Percentiles rank a stretch among this genome's conserved stretches.
These are phyloP conservation scores for Neofusicoccum kwambonambiense DNA, from an alignment of 2,329 filamentous ascomycete genomes.

Conservation along the genomic window DNA sequence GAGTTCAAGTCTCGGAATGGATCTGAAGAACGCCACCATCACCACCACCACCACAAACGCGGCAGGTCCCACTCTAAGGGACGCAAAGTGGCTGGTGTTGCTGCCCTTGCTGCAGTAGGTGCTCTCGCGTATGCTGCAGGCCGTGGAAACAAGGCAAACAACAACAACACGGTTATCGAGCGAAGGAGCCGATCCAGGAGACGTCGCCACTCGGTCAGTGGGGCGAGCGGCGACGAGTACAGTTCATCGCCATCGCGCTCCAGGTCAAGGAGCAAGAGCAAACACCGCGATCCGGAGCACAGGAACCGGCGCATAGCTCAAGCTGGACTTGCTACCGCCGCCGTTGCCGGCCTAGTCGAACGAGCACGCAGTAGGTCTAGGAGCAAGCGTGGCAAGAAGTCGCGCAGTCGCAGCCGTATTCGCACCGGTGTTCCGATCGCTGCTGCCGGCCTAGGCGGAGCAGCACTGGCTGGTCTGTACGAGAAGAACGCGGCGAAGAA, in stretches of 20 bases:
- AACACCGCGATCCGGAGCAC: slow-evolving; percentile 47
- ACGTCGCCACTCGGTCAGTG: slow-evolving; percentile 34
- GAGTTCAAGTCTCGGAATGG: slow-evolving; percentile 48
- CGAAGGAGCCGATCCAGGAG: slow-evolving; percentile 48
- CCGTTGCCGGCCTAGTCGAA: slow-evolving; percentile 61
- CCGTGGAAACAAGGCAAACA: slow-evolving; percentile 50
- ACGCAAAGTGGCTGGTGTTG: slow-evolving; percentile 57
- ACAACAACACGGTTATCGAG: slow-evolving; percentile 47
- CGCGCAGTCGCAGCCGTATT: slow-evolving; percentile 55
- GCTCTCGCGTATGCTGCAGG: slow-evolving; percentile 55
- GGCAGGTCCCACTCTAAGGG: slow-evolving; percentile 38
- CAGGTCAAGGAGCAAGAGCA: slow-evolving; percentile 44
- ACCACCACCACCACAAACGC: slow-evolving; percentile 29
- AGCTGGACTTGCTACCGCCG: slow-evolving; percentile 61
- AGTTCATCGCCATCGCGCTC: slow-evolving; percentile 36
- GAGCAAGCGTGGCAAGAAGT: slow-evolving; percentile 48
- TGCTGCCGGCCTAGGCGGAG: slow-evolving; percentile 60
- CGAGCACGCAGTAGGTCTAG: slow-evolving; percentile 59
- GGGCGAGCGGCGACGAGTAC: slow-evolving; percentile 25
- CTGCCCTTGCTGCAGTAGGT: slow-evolving; percentile 60
- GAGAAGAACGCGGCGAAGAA: slow-evolving; percentile 63
- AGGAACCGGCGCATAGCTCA: slow-evolving; percentile 60
- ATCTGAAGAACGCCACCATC: slow-evolving; percentile 35
- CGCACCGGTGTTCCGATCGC: slow-evolving; percentile 59
- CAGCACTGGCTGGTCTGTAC: slow-evolving; percentile 61